A percentile compares a stretch with the other conserved stretches of the same genome.
Conservation (phyloP, 305 asterid species). For the Solanum hybrid region DNA sequence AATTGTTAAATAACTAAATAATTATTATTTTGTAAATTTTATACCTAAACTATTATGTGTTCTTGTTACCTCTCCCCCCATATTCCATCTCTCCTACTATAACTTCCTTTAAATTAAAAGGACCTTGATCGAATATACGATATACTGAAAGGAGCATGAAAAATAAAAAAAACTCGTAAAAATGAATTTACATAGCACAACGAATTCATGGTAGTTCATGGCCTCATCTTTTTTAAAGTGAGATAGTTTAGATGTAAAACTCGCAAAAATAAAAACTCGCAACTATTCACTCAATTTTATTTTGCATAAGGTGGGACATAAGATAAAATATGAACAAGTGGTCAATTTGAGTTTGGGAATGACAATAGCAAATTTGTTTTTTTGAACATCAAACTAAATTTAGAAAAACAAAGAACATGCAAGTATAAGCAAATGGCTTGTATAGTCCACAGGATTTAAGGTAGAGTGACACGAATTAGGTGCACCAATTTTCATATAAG, state of each 20-base stretch:
- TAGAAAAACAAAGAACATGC: not conserved
- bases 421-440: not conserved
- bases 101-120: not conserved
- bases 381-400: not conserved
- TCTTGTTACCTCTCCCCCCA: not conserved
- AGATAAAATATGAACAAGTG: not conserved
- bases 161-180: no score
- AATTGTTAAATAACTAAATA: not conserved
- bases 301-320: not conserved
- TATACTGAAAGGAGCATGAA: fast-evolving
- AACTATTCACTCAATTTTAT: not conserved
- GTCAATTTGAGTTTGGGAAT: not conserved
- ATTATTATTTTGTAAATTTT: no score
- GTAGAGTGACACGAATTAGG: not conserved
- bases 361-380: not conserved
- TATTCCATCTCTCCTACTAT: not conserved
- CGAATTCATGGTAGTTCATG: not conserved
- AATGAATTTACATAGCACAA: not conserved
- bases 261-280: not conserved
- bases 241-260: no score
- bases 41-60: not conserved
- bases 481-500: not conserved
- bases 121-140: not conserved
- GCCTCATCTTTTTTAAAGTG: not conserved
- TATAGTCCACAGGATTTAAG: not conserved